Base-by-base conservation (phyloP, 2,329 filamentous ascomycete species). In the Beauveria sp. region DNA sequence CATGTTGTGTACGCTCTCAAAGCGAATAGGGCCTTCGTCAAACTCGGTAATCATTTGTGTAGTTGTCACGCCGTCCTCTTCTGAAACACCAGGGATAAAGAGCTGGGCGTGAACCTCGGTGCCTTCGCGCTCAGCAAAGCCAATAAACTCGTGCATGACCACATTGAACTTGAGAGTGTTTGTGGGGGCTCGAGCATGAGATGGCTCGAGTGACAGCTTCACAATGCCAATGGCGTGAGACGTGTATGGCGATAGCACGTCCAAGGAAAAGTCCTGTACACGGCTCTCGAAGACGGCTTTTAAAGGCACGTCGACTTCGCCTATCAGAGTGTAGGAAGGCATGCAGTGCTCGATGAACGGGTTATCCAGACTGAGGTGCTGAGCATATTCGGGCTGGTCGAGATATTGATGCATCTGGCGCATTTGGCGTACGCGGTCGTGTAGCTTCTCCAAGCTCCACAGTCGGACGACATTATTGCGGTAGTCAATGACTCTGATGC, bases 1-100 rank as follows among this genome's bases (percentile, higher is more conserved):
- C 91, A 99, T 96, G 73, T 91, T 96, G 78, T 99, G 95, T 55
- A 98, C 93, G 74, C 95, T 99, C 75, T 98, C 93, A 67, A 99
- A 99, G 4, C 90, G 88, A 61, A 99, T 87, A 0, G 93, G 86
- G 0, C 90, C 89, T 73, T 99, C 95, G 68, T 98, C 93, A 69
- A 99, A 99, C 61, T 91, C 91, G 65, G 83, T 88, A 65, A 97
- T 93, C 84, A 97, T 93, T 68, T 96, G 91, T 0, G 93, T 98
- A 1, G 93, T 97, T 1, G 95, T 97, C 50, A 93, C 91, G 9
- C 93, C 93, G 63, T 91, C 91, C 71, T 93, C 89, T 64, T 95
- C 93, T 0, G 91, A 93, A 12, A 96, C 84, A 8, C 92, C 92
- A 6, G 95, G 91, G 43, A 99, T 87, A 70, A 96, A 98, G n/a